Base-by-base conservation (phyloP, 495 filamentous ascomycete species). In the Polyplosphaeria fusca region DNA sequence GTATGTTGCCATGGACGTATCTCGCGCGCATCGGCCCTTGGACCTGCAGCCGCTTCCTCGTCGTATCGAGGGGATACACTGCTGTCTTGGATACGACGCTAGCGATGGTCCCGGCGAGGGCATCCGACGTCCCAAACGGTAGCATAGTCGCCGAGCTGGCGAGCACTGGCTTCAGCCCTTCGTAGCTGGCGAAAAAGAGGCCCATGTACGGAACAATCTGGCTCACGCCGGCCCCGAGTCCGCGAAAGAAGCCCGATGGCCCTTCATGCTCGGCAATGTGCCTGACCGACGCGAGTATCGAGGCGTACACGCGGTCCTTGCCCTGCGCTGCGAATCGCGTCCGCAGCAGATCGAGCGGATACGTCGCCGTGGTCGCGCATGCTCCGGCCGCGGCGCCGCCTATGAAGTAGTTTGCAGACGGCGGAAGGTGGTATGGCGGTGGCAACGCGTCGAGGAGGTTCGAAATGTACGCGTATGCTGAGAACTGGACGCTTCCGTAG, bases 161-260 rank as follows among this genome's bases (percentile, higher is more conserved):
- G n/a, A 71, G 39, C 1, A 89, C 85, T 24, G 91, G 69, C 1
- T 84, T 75, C 28, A 87, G 67, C 4, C 52, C 41, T 71, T 97
- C 94, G 74, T 97, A 97, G 39, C 81, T 78, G 30, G 87, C 82
- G 74, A 98, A 98, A 74, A 98, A 97, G 3, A 94, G 68, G 2
- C 94, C 94, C 91, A 97, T 98, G 68, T 91, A 92, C 3, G 93
- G 93, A 18, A 96, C 82, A 32, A 98, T 88, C 73, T 96, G 91
- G 14, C 74, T 83, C 20, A 97, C 75, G 0, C 82, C 89, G 0
- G 93, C 89, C 0, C 79, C 79, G 23, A 93, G 74, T 0, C 93
- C 93, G 32, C 88, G 87, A 72, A 92, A 98, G 71, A 94, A 96
- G 0, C 93, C 93, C 11, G 67, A 60, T 0, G 71, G 20, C 0